Percentiles rank a stretch among this genome's conserved stretches.
Evolutionary conservation across 2,329 filamentous ascomycete genomes (phyloP).

Genomic region (Elsinoe fawcettii): DNA sequence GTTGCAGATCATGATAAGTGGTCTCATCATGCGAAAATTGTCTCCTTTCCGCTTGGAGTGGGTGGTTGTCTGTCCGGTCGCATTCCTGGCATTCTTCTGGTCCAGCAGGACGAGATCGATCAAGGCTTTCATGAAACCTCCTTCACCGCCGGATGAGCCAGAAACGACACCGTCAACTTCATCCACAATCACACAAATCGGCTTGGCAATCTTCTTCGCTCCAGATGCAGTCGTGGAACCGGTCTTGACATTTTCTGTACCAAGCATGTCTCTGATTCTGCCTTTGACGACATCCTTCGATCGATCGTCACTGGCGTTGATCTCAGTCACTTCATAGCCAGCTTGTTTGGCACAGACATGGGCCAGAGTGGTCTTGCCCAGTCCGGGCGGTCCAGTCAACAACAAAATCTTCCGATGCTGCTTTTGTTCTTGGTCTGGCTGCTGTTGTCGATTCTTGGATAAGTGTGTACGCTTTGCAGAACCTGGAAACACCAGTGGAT

Average conservation of each 20-base stretch:
- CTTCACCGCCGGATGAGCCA: conserved; percentile 70
- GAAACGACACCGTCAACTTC: conserved; percentile 92
- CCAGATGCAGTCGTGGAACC: conserved; percentile 47
- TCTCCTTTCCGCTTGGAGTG: conserved; percentile 68
- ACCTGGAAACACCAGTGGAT: conserved; percentile 82
- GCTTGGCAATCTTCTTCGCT: conserved; percentile 65
- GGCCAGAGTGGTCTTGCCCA: conserved; percentile 92
- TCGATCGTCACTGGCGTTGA: conserved; percentile 95
- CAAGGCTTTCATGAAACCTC: conserved; percentile 88
- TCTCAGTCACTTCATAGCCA: conserved; percentile 92
- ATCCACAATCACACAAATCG: conserved; percentile 89
- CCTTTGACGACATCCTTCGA: conserved; percentile 84
- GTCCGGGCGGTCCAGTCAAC: conserved; percentile 80
- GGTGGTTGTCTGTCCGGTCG: conserved; percentile 23
- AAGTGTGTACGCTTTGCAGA: conserved; percentile 51
- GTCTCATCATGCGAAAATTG: conserved; percentile 76
- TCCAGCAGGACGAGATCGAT: conserved; percentile 84
- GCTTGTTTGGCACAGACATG: conserved; percentile 94
- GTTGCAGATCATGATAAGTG: conserved; percentile 91
- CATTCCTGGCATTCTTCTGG: conserved; percentile 58
- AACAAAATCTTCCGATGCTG: conserved; percentile 81
- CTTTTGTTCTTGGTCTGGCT: conserved; percentile 54
- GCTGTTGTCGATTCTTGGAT: conserved; percentile 40
- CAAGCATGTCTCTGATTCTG: conserved; percentile 81
- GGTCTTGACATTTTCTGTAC: conserved; percentile 82